phyloP scores from a whole-genome alignment of 2,329 filamentous ascomycete species.

The Pleurostoma richardsiae region DNA sequence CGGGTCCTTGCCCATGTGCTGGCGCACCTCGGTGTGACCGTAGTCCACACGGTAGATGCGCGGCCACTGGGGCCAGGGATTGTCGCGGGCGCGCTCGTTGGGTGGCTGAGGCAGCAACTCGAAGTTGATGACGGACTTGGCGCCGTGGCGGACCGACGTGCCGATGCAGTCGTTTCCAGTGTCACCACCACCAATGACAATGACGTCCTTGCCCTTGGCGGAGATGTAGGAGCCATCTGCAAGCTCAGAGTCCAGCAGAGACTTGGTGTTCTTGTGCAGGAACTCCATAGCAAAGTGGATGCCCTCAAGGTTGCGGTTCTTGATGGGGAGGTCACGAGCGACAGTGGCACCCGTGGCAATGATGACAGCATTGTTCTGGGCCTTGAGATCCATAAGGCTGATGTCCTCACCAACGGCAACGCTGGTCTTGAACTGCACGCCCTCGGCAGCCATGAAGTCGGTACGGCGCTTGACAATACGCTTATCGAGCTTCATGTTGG shows the following conservation, averaged over 20 bases:
- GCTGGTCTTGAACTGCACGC: constrained; percentile 74
- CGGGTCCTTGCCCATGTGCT: constrained; percentile 92
- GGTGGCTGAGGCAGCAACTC: constrained; percentile 92
- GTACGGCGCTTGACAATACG: constrained; percentile 92
- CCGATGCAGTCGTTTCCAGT: constrained; percentile 98
- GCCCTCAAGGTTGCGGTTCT: constrained; percentile 80
- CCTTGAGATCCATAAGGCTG: constrained; percentile 66
- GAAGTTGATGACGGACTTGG: constrained; percentile 95
- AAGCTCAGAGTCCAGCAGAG: constrained; percentile 85
- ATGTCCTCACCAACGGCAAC: constrained; percentile 73
- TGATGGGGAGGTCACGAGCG: constrained; percentile 86
- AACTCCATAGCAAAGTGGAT: constrained; percentile 98
- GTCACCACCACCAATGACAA: constrained; percentile 96
- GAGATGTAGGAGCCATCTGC: constrained; percentile 83
- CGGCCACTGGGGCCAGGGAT: constrained; percentile 98
- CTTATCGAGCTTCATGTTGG: constrained; percentile 99
- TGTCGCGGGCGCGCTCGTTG: constrained; percentile 83
- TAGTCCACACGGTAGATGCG: constrained; percentile 98
- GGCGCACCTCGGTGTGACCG: constrained; percentile 90
- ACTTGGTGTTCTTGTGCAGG: constrained; percentile 96
- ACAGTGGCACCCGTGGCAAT: constrained; percentile 92
- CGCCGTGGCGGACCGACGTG: constrained; percentile 90
- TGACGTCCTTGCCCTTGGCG: constrained; percentile 90
- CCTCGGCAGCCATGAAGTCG: constrained; percentile 90
- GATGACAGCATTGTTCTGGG: constrained; percentile 75